A percentile compares a stretch with the other conserved stretches of the same genome.
Evolutionary conservation across 306 rosid species (phyloP).

Genomic region (Vigna reflexopilosa): DNA sequence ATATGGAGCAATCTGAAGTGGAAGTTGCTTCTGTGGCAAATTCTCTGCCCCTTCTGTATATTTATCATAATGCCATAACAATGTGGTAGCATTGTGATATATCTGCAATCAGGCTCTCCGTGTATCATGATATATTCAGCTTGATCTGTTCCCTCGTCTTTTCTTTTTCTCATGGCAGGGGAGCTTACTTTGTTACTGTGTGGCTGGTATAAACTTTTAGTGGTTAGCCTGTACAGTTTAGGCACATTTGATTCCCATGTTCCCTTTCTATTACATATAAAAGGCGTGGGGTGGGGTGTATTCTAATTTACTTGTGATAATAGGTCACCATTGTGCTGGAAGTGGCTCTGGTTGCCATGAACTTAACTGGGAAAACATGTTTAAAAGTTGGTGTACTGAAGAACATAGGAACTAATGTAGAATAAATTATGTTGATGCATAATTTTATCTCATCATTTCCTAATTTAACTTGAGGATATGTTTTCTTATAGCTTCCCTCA

Average conservation of each 20-base stretch:
- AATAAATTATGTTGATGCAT: constrained; percentile 44
- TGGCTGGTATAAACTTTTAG: constrained; percentile 52
- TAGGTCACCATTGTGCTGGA: constrained; percentile 42
- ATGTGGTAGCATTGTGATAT: constrained; percentile 51
- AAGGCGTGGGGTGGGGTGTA: constrained; percentile 50
- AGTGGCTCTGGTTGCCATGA: constrained; percentile 34
- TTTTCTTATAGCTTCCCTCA: not conserved
- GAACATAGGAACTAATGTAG: constrained; percentile 38
- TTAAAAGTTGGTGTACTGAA: constrained; percentile 37
- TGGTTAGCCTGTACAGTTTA: constrained; percentile 62
- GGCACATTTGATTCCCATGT: constrained; percentile 57
- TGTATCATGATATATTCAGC: constrained; percentile 46
- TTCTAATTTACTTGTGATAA: constrained; percentile 44
- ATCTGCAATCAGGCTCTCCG: constrained; percentile 54
- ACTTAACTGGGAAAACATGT: constrained; percentile 39
- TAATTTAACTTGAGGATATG: not conserved
- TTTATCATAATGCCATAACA: constrained; percentile 40
- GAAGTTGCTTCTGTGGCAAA: constrained; percentile 48
- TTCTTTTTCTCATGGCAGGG: constrained; percentile 45
- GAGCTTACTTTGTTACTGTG: constrained; percentile 70
- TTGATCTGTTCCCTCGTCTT: constrained; percentile 55
- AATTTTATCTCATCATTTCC: not conserved
- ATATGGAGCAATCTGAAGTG: constrained; percentile 40
- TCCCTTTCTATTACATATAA: constrained; percentile 46
- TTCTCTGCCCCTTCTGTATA: constrained; percentile 36